Conservation (phyloP, 345 rosid genomes). For the Atalantia buxifolia region DNA sequence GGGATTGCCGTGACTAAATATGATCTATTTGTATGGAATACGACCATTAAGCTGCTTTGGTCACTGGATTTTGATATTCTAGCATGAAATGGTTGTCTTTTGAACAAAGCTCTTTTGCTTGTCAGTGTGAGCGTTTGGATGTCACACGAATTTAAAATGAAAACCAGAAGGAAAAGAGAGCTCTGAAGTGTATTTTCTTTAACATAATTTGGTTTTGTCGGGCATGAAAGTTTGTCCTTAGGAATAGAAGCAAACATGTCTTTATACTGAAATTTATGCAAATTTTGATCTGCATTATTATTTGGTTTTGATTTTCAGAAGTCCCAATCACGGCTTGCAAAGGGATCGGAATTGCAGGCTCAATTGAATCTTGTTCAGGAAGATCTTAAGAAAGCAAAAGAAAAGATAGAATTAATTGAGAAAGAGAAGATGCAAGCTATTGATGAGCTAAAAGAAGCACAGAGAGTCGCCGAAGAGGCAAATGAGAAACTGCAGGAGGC, state of each 20-base stretch:
- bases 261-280: constrained; percentile 1
- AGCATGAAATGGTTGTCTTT: neutral
- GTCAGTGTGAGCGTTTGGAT: neutral
- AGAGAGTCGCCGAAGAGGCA: constrained; percentile 60
- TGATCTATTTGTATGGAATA: neutral
- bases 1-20: neutral
- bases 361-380: constrained; percentile 72
- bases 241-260: constrained; percentile 1
- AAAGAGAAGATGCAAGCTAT: constrained; percentile 73
- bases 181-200: neutral
- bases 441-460: constrained; percentile 72
- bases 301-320: constrained; percentile 50
- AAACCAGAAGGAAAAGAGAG: neutral
- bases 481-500: constrained; percentile 76
- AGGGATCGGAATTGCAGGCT: constrained; percentile 60
- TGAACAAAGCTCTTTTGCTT: neutral
- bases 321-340: constrained; percentile 44
- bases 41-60: neutral
- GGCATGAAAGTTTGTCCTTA: neutral
- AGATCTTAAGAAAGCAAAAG: constrained; percentile 87
- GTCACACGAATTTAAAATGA: neutral
- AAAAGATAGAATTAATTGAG: constrained; percentile 56
- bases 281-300: constrained; percentile 13
- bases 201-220: neutral
- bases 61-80: neutral